Conservation (phyloP, 1,284 basidiomycete species). For the Moesziomyces sp. region DNA sequence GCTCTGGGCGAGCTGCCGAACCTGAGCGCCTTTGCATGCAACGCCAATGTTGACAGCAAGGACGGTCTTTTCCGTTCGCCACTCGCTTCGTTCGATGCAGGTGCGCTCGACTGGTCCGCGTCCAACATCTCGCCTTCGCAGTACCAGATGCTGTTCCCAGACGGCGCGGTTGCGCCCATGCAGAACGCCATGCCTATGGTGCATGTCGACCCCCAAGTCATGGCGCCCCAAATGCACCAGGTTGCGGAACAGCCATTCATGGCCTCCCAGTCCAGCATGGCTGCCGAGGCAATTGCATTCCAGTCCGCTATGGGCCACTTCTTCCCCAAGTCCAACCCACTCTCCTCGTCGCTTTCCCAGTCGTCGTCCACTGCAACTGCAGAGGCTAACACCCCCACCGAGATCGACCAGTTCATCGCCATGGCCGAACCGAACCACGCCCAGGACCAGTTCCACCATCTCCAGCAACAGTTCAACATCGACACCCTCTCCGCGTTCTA, state of each 20-base stretch:
- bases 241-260: constrained; percentile 10
- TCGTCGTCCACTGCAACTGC: constrained; percentile 15
- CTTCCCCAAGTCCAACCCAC: constrained; percentile 28
- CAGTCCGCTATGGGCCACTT: constrained; percentile 46
- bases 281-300: constrained; percentile 29
- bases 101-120: constrained; percentile 37
- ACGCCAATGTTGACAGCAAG: constrained; percentile 21
- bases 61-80: constrained; percentile 10
- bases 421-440: constrained; percentile 7
- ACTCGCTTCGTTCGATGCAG: constrained; percentile 30
- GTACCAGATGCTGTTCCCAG: constrained; percentile 28
- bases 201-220: constrained; percentile 20
- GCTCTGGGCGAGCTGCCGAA: constrained; percentile 11
- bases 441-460: constrained; percentile 9
- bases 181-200: constrained; percentile 3
- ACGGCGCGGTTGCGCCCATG: not conserved
- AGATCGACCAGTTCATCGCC: constrained; percentile 33
- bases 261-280: constrained; percentile 17
- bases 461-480: not conserved
- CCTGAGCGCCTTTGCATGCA: constrained; percentile 21
- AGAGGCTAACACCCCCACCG: constrained; percentile 20
- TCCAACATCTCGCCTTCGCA: constrained; percentile 22
- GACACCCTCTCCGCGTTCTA: constrained; percentile 14
- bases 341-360: constrained; percentile 14
- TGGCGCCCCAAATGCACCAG: constrained; percentile 8